phyloP scores from a whole-genome alignment of 2,329 filamentous ascomycete genomes.

The Nannizzia gypsea region DNA sequence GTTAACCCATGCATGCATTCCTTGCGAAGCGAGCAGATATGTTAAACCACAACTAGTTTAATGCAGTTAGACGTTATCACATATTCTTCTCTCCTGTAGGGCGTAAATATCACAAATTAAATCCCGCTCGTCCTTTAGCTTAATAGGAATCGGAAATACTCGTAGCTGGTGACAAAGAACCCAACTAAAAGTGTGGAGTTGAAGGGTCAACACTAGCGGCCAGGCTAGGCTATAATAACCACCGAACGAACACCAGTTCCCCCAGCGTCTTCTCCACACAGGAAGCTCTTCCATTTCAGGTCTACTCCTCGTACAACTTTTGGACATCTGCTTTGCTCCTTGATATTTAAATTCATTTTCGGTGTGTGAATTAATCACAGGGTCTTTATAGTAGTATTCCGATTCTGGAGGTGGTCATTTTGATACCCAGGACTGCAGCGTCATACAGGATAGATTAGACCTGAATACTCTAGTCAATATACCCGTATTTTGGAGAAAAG shows the following conservation, averaged over 20 bases:
- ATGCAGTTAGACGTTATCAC: background rate
- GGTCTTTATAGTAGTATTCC: background rate
- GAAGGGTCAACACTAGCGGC: background rate
- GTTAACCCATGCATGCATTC: background rate
- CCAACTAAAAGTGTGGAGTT: background rate
- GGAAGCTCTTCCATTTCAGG: background rate
- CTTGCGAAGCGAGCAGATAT: background rate
- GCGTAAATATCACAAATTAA: background rate
- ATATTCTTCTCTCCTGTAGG: background rate
- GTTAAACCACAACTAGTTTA: background rate
- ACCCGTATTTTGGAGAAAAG: background rate
- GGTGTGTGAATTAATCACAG: background rate
- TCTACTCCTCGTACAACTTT: background rate
- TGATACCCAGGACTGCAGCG: background rate
- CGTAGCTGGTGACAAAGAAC: background rate
- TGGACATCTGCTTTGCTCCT: background rate
- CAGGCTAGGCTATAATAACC: background rate
- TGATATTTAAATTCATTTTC: background rate
- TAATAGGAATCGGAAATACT: background rate
- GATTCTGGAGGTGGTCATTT: background rate
- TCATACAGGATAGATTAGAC: background rate
- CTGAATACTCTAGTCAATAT: background rate
- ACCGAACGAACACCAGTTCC: background rate
- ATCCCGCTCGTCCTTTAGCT: background rate
- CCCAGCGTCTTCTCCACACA: background rate